Conservation (phyloP, 352 stramenopile genomes). For the Pythium aristosporum region DNA sequence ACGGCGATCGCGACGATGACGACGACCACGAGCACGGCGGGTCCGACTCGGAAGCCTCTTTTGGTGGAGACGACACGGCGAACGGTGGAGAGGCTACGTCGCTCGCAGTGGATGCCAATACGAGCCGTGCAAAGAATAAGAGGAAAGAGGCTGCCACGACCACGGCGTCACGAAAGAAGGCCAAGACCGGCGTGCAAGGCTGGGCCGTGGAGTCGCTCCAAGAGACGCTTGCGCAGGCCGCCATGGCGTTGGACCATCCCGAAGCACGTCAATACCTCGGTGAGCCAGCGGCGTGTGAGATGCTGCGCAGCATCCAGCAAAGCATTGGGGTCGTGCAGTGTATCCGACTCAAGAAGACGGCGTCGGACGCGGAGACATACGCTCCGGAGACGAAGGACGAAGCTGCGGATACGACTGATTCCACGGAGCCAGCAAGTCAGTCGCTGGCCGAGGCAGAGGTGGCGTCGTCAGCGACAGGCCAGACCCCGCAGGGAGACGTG, state of each 20-base stretch:
- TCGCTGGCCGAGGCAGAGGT: not conserved
- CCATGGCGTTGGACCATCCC: slow-evolving; percentile 23
- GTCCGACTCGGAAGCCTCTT: slow-evolving; percentile 12
- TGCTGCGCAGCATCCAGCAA: slow-evolving; percentile 33
- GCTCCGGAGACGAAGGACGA: not conserved
- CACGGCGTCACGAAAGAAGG: slow-evolving; percentile 4
- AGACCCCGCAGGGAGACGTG: not conserved
- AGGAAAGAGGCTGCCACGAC: slow-evolving; percentile 6
- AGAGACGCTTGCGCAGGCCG: slow-evolving; percentile 23
- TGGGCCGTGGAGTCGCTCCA: slow-evolving; percentile 28
- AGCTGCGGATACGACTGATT: not conserved
- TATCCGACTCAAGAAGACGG: slow-evolving; percentile 28
- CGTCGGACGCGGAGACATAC: not conserved
- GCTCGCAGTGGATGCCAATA: not conserved
- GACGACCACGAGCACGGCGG: slow-evolving; percentile 15
- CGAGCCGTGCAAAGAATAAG: slow-evolving; percentile 9
- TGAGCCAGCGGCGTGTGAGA: slow-evolving; percentile 25
- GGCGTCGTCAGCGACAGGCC: not conserved
- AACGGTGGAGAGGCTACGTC: not conserved
- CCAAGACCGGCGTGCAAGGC: slow-evolving; percentile 1
- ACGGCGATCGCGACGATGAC: slow-evolving; percentile 2
- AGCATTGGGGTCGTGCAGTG: slow-evolving; percentile 34
- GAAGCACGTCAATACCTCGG: slow-evolving; percentile 25
- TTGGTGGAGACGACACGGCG: not conserved
- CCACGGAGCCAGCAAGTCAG: not conserved